These are phyloP conservation scores for Fusarium sp. DNA, from an alignment of 2,329 filamentous ascomycete genomes.

Conservation along the genomic window DNA sequence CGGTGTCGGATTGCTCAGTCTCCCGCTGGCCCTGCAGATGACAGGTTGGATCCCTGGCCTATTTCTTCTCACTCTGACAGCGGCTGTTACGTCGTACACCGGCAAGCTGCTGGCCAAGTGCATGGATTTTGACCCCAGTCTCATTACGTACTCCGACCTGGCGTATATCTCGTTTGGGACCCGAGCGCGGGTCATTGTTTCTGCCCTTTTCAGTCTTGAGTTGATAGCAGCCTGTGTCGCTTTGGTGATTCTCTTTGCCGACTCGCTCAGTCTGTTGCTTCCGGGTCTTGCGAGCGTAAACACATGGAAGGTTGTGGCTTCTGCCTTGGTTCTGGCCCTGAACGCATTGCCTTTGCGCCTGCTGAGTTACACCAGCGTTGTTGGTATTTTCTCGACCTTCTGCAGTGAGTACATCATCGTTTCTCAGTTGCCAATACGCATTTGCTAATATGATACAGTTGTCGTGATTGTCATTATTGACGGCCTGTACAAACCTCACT, in stretches of 20 bases:
- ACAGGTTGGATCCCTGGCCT: conserved; percentile 89
- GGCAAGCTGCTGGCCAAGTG: conserved; percentile 87
- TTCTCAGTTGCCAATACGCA: neutral
- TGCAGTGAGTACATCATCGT: conserved; percentile 71
- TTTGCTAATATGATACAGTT: conserved; percentile 60
- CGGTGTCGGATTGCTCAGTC: conserved; percentile 86
- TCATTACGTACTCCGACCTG: conserved; percentile 94
- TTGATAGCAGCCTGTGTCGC: conserved; percentile 89
- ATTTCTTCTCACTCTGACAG: conserved; percentile 76
- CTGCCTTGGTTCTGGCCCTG: conserved; percentile 79
- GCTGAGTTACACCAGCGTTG: conserved; percentile 88
- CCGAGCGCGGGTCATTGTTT: conserved; percentile 81
- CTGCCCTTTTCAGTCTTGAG: conserved; percentile 87
- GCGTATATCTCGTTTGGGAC: conserved; percentile 91
- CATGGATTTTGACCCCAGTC: conserved; percentile 82
- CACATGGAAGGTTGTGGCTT: conserved; percentile 87
- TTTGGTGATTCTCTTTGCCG: conserved; percentile 90
- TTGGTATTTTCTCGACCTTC: conserved; percentile 91
- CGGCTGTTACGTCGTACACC: conserved; percentile 83
- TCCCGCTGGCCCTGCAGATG: conserved; percentile 88
- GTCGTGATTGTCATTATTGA: conserved; percentile 85
- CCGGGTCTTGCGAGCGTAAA: conserved; percentile 71
- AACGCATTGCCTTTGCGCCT: conserved; percentile 85
- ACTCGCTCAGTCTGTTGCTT: conserved; percentile 83
- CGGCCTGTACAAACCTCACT: conserved; percentile 81